Base-by-base conservation (phyloP, 2,329 filamentous ascomycete genomes). In the Alternaria viburni region DNA sequence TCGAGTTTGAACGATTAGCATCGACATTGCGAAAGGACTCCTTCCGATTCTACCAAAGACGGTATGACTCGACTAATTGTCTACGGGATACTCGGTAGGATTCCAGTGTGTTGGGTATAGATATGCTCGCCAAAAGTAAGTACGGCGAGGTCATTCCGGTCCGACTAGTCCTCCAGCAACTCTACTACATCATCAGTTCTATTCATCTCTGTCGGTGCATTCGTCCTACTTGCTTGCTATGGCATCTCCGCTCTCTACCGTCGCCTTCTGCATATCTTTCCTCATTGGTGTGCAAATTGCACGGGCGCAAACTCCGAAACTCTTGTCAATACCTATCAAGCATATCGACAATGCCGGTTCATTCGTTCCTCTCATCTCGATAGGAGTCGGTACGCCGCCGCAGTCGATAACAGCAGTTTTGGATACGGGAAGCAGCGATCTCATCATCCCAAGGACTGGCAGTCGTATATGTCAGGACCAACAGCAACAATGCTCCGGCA, bases 341-440 rank as follows among this genome's bases (percentile, higher is more conserved):
- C 46, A 49, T 28, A 28, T 49, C 10, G 15, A 26, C 7, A 17
- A 28, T n/a, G 46, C 46, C 15, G 46, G 46, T 28, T 26, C 46
- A 5, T 49, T 49, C 46, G 17, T 49, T 23, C 46, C 46, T 28
- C 46, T 49, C 10, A 4, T 49, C n/a, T 49, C 46, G 10, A 28
- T 49, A 17, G 46, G 25, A 28, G 25, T 49, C 15, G 46, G 46
- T 28, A 49, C 46, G 10, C 46, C 46, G 23, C 46, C 46, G 17
- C 46, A 49, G 23, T 26, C 9, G 15, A 49, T 49, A 17, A 49
- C n/a, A 17, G 46, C 46, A 17, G 26, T 49, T 15, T 17, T 49
- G 46, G 46, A 49, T 25, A 49, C 46, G 25, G 46, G 46, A 19
- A 49, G 46, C 23, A 49, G 46, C 25, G 46, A 49, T 28, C 46